Conservation (phyloP, 495 filamentous ascomycete genomes). For the Annulohypoxylon maeteangense region DNA sequence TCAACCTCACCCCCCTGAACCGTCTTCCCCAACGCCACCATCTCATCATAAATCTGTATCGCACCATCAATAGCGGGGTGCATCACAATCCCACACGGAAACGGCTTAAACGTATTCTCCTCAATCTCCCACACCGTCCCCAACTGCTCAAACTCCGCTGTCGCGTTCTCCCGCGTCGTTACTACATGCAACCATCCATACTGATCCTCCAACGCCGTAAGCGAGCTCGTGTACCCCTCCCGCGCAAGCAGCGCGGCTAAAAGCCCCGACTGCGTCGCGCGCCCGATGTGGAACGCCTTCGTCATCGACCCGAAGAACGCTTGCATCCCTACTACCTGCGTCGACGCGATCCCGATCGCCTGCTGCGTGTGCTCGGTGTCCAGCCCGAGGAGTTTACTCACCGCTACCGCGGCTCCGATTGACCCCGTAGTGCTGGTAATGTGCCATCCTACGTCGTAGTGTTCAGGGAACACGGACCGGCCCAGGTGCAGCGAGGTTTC, state of each 20-base stretch:
- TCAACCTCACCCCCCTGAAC: conserved; percentile 47
- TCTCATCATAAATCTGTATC: conserved; percentile 56
- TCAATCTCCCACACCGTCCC: conserved; percentile 61
- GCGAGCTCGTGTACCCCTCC: conserved; percentile 60
- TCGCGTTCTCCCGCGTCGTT: conserved; percentile 48
- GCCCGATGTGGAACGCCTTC: conserved; percentile 65
- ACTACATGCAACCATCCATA: conserved; percentile 66
- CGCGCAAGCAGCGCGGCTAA: conserved; percentile 61
- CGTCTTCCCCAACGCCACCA: conserved; percentile 39
- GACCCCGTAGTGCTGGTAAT: conserved; percentile 64
- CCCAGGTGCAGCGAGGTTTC: conserved; percentile 64
- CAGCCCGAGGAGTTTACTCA: conserved; percentile 57
- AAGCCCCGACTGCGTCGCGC: conserved; percentile 62
- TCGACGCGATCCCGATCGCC: conserved; percentile 63
- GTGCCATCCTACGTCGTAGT: conserved; percentile 67
- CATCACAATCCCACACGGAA: conserved; percentile 67
- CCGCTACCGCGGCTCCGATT: conserved; percentile 62
- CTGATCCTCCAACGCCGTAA: conserved; percentile 61
- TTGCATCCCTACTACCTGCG: conserved; percentile 63
- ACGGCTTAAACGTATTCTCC: conserved; percentile 66
- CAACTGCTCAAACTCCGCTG: conserved; percentile 49
- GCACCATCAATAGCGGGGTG: conserved; percentile 66
- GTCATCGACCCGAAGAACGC: conserved; percentile 67
- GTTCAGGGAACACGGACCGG: conserved; percentile 61
- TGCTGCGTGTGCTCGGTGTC: conserved; percentile 54